phyloP scores from a whole-genome alignment of 371 early-diverging fungal genomes.

The Nematocida parisii region DNA sequence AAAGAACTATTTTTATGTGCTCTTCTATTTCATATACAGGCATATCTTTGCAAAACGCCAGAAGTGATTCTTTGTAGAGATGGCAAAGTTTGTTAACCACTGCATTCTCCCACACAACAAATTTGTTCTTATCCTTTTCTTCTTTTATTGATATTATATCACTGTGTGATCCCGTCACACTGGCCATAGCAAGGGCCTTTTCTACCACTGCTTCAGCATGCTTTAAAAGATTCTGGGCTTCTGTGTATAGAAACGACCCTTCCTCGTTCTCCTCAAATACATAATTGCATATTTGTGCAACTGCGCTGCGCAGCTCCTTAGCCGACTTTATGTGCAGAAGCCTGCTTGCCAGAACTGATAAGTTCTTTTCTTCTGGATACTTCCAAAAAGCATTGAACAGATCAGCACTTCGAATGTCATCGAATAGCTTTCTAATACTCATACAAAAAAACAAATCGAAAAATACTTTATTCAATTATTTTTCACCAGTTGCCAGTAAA shows the following conservation, averaged over 20 bases:
- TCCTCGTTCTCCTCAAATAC: slow-evolving; percentile 58
- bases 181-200: slow-evolving; percentile 19
- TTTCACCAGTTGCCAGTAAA: slow-evolving; percentile 39
- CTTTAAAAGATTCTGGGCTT: slow-evolving; percentile 56
- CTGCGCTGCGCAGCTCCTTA: slow-evolving; percentile 28
- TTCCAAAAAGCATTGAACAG: slow-evolving; percentile 51
- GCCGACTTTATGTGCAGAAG: slow-evolving; percentile 37
- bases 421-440: slow-evolving; percentile 55
- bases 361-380: slow-evolving; percentile 55
- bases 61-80: slow-evolving; percentile 52
- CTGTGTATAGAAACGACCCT: slow-evolving; percentile 49
- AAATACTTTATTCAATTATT: slow-evolving; percentile 33
- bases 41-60: slow-evolving; percentile 53
- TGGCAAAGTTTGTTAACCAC: slow-evolving; percentile 49
- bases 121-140: slow-evolving; percentile 34
- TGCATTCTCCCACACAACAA: slow-evolving; percentile 47
- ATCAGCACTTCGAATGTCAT: slow-evolving; percentile 34
- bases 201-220: slow-evolving; percentile 32
- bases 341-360: slow-evolving; percentile 35
- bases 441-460: slow-evolving; percentile 47
- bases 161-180: slow-evolving; percentile 14
- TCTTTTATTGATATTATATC: slow-evolving; percentile 11
- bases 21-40: slow-evolving; percentile 46
- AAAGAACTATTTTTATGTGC: slow-evolving; percentile 59
- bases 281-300: slow-evolving; percentile 44